Evolutionary conservation across 805 yeast species (phyloP).

Genomic region (Metahyphopichia silvanorum): DNA sequence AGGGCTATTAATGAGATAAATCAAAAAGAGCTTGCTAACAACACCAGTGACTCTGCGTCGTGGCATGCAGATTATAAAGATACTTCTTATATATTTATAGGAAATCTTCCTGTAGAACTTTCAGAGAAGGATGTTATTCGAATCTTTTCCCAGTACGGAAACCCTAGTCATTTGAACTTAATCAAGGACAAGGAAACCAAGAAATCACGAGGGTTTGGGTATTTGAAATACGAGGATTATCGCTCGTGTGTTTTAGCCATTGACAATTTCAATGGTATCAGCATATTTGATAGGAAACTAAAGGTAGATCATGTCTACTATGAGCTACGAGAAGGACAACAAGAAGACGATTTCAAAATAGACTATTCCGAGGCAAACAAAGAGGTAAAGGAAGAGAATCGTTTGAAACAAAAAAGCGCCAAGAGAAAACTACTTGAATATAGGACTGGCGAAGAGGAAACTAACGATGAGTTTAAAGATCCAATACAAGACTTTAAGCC

Average conservation of each 20-base stretch:
- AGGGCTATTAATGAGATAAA: slow-evolving; percentile 54
- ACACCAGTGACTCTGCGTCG: slow-evolving; percentile 60
- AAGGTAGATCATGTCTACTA: slow-evolving; percentile 73
- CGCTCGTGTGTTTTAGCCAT: slow-evolving; percentile 79
- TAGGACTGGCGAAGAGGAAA: slow-evolving; percentile 7
- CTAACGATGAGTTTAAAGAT: slow-evolving; percentile 28
- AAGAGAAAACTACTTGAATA: slow-evolving; percentile 5
- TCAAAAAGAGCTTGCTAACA: slow-evolving; percentile 61
- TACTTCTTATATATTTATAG: slow-evolving; percentile 75
- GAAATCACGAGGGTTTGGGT: slow-evolving; percentile 72
- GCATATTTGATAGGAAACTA: slow-evolving; percentile 45
- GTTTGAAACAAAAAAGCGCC: slow-evolving; percentile 4
- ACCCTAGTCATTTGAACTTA: slow-evolving; percentile 72
- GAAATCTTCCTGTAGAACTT: slow-evolving; percentile 60
- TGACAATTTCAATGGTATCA: slow-evolving; percentile 78
- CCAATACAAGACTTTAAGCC: slow-evolving; percentile 31
- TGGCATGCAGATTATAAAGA: slow-evolving; percentile 89
- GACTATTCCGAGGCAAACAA: slow-evolving; percentile 18
- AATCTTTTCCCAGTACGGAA: slow-evolving; percentile 86
- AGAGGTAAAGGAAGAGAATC: slow-evolving; percentile 2
- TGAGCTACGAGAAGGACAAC: slow-evolving; percentile 51
- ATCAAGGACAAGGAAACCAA: slow-evolving; percentile 65
- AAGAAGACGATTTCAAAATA: slow-evolving; percentile 39
- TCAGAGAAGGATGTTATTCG: slow-evolving; percentile 74
- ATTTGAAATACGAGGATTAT: slow-evolving; percentile 78